Percentiles rank a stretch among this genome's conserved stretches.
phyloP scores from a whole-genome alignment of 2,329 filamentous ascomycete genomes.

The Ilyonectria mors-panacis region DNA sequence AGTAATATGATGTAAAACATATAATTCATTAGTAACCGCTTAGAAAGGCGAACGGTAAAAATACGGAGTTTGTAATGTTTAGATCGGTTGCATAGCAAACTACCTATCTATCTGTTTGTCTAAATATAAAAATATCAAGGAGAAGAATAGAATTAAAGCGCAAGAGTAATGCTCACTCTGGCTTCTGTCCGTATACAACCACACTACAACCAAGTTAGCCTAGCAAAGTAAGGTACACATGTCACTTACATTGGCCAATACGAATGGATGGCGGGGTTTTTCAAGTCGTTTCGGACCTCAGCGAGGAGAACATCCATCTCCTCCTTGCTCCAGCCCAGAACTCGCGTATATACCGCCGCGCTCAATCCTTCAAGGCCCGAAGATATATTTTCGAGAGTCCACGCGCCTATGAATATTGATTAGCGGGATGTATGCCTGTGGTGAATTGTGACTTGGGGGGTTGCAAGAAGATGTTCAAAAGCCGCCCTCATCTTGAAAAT shows the following conservation, averaged over 20 bases:
- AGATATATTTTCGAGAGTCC: conserved; percentile 40
- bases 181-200: conserved; percentile 36
- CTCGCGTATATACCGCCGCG: conserved; percentile 48
- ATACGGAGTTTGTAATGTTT: too few species aligned
- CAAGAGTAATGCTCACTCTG: neutral
- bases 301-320: conserved; percentile 46
- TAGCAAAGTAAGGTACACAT: accelerated
- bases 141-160: neutral
- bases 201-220: conserved; percentile 3
- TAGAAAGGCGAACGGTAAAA: too few species aligned
- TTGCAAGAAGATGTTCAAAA: neutral
- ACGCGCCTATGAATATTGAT: conserved; percentile 46
- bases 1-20: too few species aligned
- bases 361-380: conserved; percentile 48
- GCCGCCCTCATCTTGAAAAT: neutral
- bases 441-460: neutral
- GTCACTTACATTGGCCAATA: conserved; percentile 48
- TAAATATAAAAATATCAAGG: neutral
- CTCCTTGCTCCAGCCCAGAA: conserved; percentile 45
- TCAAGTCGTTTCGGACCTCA: conserved; percentile 45
- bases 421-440: neutral
- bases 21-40: too few species aligned
- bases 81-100: neutral
- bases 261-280: conserved; percentile 43
- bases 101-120: neutral